Evolutionary conservation across 108 stramenopile genomes (phyloP).

Genomic region (Craspedostauros australis): DNA sequence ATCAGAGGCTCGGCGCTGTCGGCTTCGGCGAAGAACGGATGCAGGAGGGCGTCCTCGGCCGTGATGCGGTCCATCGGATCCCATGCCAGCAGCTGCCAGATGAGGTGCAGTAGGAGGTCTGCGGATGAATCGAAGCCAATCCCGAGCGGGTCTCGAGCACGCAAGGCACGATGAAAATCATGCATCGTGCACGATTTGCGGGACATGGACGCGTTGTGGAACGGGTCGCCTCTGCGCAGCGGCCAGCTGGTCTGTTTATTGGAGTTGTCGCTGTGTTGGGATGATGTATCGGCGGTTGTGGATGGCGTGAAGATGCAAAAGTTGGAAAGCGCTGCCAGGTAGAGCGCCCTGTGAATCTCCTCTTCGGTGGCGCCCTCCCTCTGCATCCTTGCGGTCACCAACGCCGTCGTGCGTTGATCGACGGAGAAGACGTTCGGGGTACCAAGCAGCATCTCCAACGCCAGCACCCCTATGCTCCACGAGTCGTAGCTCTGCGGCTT

Average conservation of each 20-base stretch:
- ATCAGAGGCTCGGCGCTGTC: constrained; percentile 7
- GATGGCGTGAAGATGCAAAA: constrained; percentile 77
- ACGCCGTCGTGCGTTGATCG: constrained; percentile 84
- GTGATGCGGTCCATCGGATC: constrained; percentile 68
- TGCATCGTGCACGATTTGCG: constrained; percentile 44
- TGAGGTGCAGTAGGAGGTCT: constrained; percentile 60
- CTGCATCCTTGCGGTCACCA: constrained; percentile 65
- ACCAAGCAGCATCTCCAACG: constrained; percentile 86
- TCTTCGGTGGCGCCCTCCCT: constrained; percentile 54
- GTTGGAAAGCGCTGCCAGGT: constrained; percentile 74
- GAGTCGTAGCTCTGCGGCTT: constrained; percentile 74
- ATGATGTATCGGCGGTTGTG: too few species aligned
- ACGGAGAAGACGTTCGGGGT: constrained; percentile 93
- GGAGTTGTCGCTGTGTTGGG: constrained; percentile 10
- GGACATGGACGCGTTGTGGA: constrained; percentile 52
- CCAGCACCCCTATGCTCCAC: constrained; percentile 82
- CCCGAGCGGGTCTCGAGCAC: constrained; percentile 74
- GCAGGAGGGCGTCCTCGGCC: constrained; percentile 55
- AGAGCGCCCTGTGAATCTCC: constrained; percentile 61
- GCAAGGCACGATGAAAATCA: constrained; percentile 77
- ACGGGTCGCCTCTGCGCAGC: constrained; percentile 55
- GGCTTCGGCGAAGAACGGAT: constrained; percentile 61
- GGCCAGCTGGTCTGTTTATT: constrained; percentile 47
- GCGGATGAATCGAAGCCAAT: constrained; percentile 64
- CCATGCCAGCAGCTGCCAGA: constrained; percentile 73